Conservation (phyloP, 2,329 filamentous ascomycete species). For the Blastomyces emzantsi region DNA sequence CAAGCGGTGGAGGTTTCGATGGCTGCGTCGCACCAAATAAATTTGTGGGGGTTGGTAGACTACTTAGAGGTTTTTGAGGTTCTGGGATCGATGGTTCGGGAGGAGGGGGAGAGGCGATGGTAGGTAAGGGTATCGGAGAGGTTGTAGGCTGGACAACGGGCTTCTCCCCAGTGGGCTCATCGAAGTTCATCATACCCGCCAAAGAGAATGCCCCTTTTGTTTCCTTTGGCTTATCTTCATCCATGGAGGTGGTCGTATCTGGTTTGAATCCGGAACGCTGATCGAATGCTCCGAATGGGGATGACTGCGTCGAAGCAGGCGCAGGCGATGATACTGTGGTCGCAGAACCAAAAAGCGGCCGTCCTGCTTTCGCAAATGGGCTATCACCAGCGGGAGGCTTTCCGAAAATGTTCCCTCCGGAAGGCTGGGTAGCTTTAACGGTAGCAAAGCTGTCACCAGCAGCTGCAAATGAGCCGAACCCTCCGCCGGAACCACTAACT, state of each 20-base stretch:
- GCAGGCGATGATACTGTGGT: constrained; percentile 9
- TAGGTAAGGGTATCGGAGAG: constrained; percentile 4
- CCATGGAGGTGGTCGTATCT: constrained; percentile 33
- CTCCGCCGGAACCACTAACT: constrained; percentile 8
- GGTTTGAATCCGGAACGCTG: constrained; percentile 39
- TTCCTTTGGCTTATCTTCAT: constrained; percentile 33
- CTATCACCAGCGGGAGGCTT: constrained; percentile 18
- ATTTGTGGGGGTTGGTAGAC: background rate
- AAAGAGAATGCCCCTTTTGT: constrained; percentile 31
- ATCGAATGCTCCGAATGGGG: constrained; percentile 28
- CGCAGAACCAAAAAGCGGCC: constrained; percentile 25
- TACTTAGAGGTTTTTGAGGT: background rate
- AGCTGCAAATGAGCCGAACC: constrained; percentile 8
- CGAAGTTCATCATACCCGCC: constrained; percentile 29
- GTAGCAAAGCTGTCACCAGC: constrained; percentile 6
- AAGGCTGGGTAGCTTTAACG: constrained; percentile 7
- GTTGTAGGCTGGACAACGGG: background rate
- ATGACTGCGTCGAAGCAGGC: constrained; percentile 2
- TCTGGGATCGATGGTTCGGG: background rate
- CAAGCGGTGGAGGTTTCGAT: constrained; percentile 19
- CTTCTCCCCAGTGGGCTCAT: constrained; percentile 14
- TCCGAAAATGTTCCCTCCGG: constrained; percentile 22
- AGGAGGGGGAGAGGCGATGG: constrained; percentile 7
- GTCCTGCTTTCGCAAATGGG: constrained; percentile 25
- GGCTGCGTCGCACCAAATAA: background rate